These are phyloP conservation scores for Phytophthora parvispora DNA, from an alignment of 352 stramenopile genomes.

Conservation along the genomic window DNA sequence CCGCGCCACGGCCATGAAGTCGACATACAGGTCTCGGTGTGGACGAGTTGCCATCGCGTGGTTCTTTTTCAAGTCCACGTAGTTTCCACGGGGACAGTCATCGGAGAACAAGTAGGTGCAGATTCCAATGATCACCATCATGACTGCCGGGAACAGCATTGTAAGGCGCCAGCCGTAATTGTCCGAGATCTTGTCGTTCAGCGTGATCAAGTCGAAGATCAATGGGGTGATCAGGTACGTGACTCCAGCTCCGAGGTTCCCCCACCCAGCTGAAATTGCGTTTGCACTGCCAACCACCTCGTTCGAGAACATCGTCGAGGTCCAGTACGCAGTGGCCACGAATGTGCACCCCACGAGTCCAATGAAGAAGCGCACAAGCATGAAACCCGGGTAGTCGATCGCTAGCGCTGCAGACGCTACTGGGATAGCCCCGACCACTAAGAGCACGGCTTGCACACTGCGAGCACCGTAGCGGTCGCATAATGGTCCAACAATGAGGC, in stretches of 20 bases:
- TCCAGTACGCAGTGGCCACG: conserved; percentile 96
- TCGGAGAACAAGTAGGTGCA: conserved; percentile 33
- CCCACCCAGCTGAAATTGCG: conserved; percentile 92
- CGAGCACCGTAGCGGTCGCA: conserved; percentile 94
- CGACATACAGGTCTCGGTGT: conserved; percentile 20
- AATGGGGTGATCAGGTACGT: conserved; percentile 89
- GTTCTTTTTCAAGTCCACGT: conserved; percentile 17
- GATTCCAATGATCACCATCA: conserved; percentile 80
- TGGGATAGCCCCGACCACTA: conserved; percentile 85
- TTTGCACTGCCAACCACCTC: conserved; percentile 95
- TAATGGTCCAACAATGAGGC: conserved; percentile 91
- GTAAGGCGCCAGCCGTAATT: conserved; percentile 93
- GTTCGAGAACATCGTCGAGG: conserved; percentile 94
- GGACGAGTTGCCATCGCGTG: conserved; percentile 25
- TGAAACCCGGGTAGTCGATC: conserved; percentile 73
- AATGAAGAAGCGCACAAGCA: conserved; percentile 93
- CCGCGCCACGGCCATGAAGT: conserved; percentile 47
- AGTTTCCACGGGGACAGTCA: conserved; percentile 32
- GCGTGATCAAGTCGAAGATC: conserved; percentile 90
- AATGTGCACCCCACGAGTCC: conserved; percentile 94
- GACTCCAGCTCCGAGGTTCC: conserved; percentile 93
- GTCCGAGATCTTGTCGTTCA: conserved; percentile 43
- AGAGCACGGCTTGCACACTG: conserved; percentile 77
- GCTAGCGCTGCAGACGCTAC: conserved; percentile 85
- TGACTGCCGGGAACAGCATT: conserved; percentile 84